Evolutionary conservation across 129 eudicot species (phyloP), one percentile per base, ranked within the genome.

Genomic region (Heracleum sosnowskyi): DNA sequence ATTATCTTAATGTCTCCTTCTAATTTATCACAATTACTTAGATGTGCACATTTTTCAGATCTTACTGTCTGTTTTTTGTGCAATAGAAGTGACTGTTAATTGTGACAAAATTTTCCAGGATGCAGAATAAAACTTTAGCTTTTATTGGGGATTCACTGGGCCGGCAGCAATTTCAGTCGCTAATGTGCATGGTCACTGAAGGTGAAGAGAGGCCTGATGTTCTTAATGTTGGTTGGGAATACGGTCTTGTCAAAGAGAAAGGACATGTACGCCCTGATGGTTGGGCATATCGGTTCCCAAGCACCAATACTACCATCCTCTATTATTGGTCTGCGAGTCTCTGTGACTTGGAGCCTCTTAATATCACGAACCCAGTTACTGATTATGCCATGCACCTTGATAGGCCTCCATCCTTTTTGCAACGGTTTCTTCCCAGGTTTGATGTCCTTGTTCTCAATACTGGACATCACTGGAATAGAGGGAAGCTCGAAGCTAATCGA

Each of bases 391-490:
- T 93, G 96, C 98, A 93, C 84, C 88, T 93, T 24, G 96, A 93
- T 46, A 90, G 91, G 11, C 94, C 98, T 70, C 96, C 98, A 5
- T 79, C 92, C 42, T 93, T 93, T 81, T 77, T 93, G 72, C 82
- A 74, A 39, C 90, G 69, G 39, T 93, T 71, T 71, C 81, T 93
- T 36, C 83, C 77, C 77, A 80, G 74, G 78, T 84, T 93, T 55
- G 68, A 93, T 66, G 96, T 89, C 15, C 85, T 93, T 44, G 91
- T 93, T 45, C 94, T 93, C 39, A 93, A 93, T 78, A 90, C 96
- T 1, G 98, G 96, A 46, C 98, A 93, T 78, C 96, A 93, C 79
- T 93, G 98, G 98, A 93, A 93, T 74, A 83, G 94, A 80, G 98
- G 98, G 69, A 93, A 93, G 83, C 84, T 93, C 31, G 83, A 86